Conservation (phyloP, 2,329 filamentous ascomycete genomes). For the Fusarium buharicum region DNA sequence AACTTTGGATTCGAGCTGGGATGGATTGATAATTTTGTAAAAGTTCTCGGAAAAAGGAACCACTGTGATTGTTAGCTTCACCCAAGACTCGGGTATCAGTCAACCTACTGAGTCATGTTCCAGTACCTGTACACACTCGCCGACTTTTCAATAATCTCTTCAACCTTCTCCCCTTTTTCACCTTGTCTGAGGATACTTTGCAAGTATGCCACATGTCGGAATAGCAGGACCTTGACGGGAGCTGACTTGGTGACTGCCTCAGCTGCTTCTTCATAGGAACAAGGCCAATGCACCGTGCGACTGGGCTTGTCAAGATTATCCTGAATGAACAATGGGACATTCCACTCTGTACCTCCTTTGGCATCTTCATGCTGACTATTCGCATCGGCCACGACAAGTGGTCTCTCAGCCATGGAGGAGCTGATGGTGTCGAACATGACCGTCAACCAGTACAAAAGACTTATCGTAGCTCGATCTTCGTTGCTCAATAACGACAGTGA, state of each 20-base stretch:
- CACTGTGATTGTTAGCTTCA: constrained; percentile 22
- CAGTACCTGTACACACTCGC: constrained; percentile 64
- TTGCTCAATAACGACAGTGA: not conserved
- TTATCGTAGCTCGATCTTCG: constrained; percentile 56
- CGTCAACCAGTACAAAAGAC: constrained; percentile 66
- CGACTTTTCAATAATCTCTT: constrained; percentile 59
- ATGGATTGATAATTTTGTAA: constrained; percentile 60
- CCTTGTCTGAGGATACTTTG: constrained; percentile 61
- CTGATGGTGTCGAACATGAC: constrained; percentile 69
- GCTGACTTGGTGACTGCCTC: constrained; percentile 61
- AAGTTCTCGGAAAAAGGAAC: constrained; percentile 62
- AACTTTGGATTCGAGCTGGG: constrained; percentile 64
- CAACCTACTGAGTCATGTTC: constrained; percentile 57
- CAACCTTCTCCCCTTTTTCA: constrained; percentile 51
- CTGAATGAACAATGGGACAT: constrained; percentile 17
- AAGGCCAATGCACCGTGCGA: constrained; percentile 59
- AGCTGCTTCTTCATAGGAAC: constrained; percentile 61
- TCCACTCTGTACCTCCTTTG: constrained; percentile 11
- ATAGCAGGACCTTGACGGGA: constrained; percentile 68
- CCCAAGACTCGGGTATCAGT: accelerated
- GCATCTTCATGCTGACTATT: constrained; percentile 50
- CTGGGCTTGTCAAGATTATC: constrained; percentile 20
- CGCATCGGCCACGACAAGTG: constrained; percentile 50
- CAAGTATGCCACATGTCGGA: constrained; percentile 63
- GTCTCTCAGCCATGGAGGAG: constrained; percentile 59